These are phyloP conservation scores for Microstegium vimineum DNA, from an alignment of 176 grass and related monocot genomes.

Conservation along the genomic window DNA sequence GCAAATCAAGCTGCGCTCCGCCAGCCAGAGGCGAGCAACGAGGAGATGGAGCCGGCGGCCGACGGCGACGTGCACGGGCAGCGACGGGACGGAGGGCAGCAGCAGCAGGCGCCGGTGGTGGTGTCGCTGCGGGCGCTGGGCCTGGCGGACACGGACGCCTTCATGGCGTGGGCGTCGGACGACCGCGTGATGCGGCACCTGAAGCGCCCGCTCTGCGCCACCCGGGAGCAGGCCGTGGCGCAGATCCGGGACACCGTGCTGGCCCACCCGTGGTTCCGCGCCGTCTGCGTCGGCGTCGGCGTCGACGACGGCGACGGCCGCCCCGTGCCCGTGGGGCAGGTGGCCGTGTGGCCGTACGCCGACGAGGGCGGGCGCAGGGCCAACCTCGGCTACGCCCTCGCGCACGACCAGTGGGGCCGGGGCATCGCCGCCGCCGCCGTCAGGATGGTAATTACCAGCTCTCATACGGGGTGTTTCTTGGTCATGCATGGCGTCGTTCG, in stretches of 20 bases:
- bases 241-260: slow-evolving; percentile 41
- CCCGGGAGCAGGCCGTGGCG: slow-evolving; percentile 24
- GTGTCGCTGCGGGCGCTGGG: slow-evolving; percentile 43
- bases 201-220: slow-evolving; percentile 29
- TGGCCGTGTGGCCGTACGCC: slow-evolving; percentile 45
- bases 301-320: not conserved
- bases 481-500: not conserved
- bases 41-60: not conserved
- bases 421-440: slow-evolving; percentile 38
- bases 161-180: slow-evolving; percentile 66
- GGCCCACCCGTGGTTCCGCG: slow-evolving; percentile 52
- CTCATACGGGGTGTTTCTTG: not conserved
- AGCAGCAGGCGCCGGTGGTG: not conserved
- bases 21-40: not conserved
- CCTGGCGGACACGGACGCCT: slow-evolving; percentile 37
- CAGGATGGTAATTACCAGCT: not conserved
- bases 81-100: not conserved
- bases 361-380: slow-evolving; percentile 30
- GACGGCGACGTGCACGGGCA: not conserved
- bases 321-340: slow-evolving; percentile 39
- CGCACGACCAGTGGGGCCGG: slow-evolving; percentile 34
- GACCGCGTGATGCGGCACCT: slow-evolving; percentile 50
- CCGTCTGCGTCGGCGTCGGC: slow-evolving; percentile 34
- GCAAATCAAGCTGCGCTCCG: not conserved
- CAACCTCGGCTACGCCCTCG: slow-evolving; percentile 52